Conservation (phyloP, 2,329 filamentous ascomycete genomes). For the Hypoxylon sp. region DNA sequence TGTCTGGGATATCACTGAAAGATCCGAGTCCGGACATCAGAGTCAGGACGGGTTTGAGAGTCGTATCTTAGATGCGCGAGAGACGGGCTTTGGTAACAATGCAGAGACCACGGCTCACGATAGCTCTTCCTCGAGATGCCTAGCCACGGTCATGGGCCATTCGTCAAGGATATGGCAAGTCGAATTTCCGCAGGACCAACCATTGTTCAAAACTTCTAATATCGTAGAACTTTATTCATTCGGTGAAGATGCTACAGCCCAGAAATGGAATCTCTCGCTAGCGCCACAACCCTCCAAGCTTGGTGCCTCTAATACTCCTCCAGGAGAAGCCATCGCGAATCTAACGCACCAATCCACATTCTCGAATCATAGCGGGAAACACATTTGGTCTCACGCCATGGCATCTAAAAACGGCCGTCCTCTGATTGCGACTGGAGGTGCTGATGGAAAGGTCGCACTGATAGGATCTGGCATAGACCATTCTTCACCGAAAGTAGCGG, state of each 20-base stretch:
- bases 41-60: slow-evolving; percentile 48
- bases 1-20: slow-evolving; percentile 84
- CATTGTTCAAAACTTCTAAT: slow-evolving; percentile 31
- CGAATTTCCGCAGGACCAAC: slow-evolving; percentile 66
- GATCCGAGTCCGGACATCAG: slow-evolving; percentile 49
- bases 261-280: slow-evolving; percentile 75
- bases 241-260: slow-evolving; percentile 84
- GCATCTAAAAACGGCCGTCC: slow-evolving; percentile 51
- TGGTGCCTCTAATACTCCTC: background rate
- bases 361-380: slow-evolving; percentile 83
- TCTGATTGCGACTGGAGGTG: slow-evolving; percentile 80
- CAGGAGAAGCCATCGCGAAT: slow-evolving; percentile 38
- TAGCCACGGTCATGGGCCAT: slow-evolving; percentile 87
- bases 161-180: slow-evolving; percentile 91
- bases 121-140: slow-evolving; percentile 55
- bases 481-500: background rate
- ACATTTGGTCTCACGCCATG: slow-evolving; percentile 82
- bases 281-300: slow-evolving; percentile 34
- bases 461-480: slow-evolving; percentile 48
- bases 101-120: slow-evolving; percentile 47
- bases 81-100: slow-evolving; percentile 73
- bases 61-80: slow-evolving; percentile 56
- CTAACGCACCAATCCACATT: slow-evolving; percentile 68
- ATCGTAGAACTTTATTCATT: slow-evolving; percentile 75
- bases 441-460: slow-evolving; percentile 78